phyloP scores from a whole-genome alignment of 257 asterid genomes.

The Coffea canephora region DNA sequence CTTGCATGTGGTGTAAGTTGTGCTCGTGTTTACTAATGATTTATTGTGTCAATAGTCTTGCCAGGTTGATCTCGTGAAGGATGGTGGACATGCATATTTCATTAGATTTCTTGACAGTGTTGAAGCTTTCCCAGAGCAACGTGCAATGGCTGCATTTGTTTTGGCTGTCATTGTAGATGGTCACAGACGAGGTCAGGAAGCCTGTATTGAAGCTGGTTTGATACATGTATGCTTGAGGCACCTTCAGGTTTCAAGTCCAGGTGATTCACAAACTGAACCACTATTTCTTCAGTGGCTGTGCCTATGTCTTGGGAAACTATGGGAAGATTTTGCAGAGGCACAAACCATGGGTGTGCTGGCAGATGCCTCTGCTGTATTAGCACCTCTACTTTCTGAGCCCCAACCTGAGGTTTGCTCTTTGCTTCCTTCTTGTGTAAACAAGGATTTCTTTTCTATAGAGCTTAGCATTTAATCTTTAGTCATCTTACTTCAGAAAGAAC shows the following conservation, averaged over 20 bases:
- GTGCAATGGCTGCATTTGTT: constrained; percentile 99
- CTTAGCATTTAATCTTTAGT: constrained; percentile 1
- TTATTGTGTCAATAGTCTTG: constrained; percentile 61
- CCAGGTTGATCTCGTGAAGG: constrained; percentile 99
- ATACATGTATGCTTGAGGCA: constrained; percentile 78
- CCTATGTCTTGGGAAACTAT: constrained; percentile 89
- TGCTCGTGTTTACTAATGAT: background rate
- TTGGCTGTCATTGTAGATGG: constrained; percentile 97
- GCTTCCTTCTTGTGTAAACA: constrained; percentile 10
- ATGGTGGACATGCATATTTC: constrained; percentile 87
- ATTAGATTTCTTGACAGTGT: constrained; percentile 88
- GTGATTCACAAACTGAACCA: constrained; percentile 85
- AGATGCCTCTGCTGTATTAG: constrained; percentile 77
- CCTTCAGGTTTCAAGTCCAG: constrained; percentile 72
- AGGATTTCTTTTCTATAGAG: background rate
- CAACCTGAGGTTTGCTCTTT: constrained; percentile 84
- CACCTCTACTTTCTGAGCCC: constrained; percentile 86
- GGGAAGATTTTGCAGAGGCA: constrained; percentile 95
- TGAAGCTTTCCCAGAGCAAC: constrained; percentile 98
- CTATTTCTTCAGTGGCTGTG: constrained; percentile 98
- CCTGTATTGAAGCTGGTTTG: constrained; percentile 81
- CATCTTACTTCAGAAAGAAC: constrained; percentile 2
- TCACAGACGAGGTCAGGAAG: constrained; percentile 91
- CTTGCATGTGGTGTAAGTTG: background rate
- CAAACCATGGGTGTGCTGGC: constrained; percentile 82